A percentile compares a stretch with the other conserved stretches of the same genome.
phyloP scores from a whole-genome alignment of 495 filamentous ascomycete genomes.

The Neurospora sp. region DNA sequence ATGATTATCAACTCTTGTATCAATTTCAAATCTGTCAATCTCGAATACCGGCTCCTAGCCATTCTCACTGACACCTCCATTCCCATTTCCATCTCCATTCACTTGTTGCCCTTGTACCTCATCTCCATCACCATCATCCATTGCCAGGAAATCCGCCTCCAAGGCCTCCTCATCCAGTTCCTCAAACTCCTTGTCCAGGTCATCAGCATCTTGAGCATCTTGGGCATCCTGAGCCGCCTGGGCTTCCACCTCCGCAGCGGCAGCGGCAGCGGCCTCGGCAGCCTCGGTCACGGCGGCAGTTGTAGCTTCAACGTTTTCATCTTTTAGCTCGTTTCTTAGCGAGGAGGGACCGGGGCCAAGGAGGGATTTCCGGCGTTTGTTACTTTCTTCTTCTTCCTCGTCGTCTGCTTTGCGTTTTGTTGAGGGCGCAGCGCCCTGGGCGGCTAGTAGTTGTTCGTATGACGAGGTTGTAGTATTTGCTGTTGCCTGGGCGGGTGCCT shows the following conservation, averaged over 20 bases:
- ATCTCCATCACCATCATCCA: conserved; percentile 41
- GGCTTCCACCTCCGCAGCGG: not conserved
- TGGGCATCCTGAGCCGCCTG: conserved; percentile 18
- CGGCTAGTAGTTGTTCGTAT: not conserved
- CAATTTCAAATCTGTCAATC: not conserved
- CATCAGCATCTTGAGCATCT: conserved; percentile 2
- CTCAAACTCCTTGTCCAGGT: conserved; percentile 20
- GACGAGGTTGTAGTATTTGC: not conserved
- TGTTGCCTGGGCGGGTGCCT: conserved; percentile 19
- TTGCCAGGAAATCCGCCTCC: conserved; percentile 58
- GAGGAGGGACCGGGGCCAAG: conserved; percentile 37
- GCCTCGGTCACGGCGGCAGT: not conserved
- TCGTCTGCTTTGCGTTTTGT: conserved; percentile 19
- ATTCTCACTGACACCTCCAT: conserved; percentile 5
- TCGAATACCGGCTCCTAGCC: conserved; percentile 1
- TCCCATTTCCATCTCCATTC: not conserved
- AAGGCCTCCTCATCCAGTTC: conserved; percentile 52
- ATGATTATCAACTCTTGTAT: not conserved
- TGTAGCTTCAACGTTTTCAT: not conserved
- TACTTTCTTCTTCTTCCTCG: conserved; percentile 17
- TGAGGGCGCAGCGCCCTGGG: not conserved
- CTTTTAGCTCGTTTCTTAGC: conserved; percentile 24
- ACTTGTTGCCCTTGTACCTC: conserved; percentile 1
- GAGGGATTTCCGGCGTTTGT: conserved; percentile 26
- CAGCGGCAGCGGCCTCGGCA: not conserved